phyloP scores from a whole-genome alignment of 225 moss, liverwort and hornwort genomes.

The Bryoerythrophyllum caledonicum region DNA sequence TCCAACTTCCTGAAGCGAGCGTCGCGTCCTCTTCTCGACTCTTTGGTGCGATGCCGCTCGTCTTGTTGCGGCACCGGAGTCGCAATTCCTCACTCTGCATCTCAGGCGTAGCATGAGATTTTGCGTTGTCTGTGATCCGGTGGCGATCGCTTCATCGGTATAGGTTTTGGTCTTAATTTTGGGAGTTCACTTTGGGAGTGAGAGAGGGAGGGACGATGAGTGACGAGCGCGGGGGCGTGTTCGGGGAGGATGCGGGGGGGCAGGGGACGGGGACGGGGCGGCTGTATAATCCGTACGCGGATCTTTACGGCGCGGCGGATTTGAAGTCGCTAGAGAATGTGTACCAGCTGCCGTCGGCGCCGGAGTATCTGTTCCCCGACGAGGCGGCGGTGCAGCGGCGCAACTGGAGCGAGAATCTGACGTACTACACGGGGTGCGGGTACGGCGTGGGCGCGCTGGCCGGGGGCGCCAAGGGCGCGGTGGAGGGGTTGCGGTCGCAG shows the following conservation, averaged over 20 bases:
- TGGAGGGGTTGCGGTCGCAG: slow-evolving; percentile 69
- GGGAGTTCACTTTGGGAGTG: too few relatives aligned
- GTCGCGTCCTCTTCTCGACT: neutral
- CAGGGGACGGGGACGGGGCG: slow-evolving; percentile 55
- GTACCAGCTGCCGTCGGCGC: slow-evolving; percentile 69
- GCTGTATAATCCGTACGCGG: slow-evolving; percentile 85
- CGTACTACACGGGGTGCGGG: slow-evolving; percentile 89
- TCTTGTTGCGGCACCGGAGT: neutral
- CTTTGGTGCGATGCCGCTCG: neutral
- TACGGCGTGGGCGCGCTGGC: slow-evolving; percentile 70
- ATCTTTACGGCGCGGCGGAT: slow-evolving; percentile 71
- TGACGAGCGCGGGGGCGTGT: slow-evolving; percentile 42
- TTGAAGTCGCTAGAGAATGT: slow-evolving; percentile 71
- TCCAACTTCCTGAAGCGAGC: neutral
- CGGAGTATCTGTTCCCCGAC: slow-evolving; percentile 88
- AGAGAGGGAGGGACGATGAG: slow-evolving; percentile 34
- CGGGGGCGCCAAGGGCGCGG: slow-evolving; percentile 61
- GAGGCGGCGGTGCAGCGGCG: slow-evolving; percentile 75
- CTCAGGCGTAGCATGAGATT: neutral
- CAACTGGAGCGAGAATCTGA: slow-evolving; percentile 97
- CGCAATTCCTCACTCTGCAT: neutral
- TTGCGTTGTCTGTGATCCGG: neutral
- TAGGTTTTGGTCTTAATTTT: neutral
- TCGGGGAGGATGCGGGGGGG: slow-evolving; percentile 41
- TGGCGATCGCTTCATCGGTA: neutral